A percentile compares a stretch with the other conserved stretches of the same genome.
phyloP scores from a whole-genome alignment of 176 grass and related monocot genomes.

The Oryza punctata region DNA sequence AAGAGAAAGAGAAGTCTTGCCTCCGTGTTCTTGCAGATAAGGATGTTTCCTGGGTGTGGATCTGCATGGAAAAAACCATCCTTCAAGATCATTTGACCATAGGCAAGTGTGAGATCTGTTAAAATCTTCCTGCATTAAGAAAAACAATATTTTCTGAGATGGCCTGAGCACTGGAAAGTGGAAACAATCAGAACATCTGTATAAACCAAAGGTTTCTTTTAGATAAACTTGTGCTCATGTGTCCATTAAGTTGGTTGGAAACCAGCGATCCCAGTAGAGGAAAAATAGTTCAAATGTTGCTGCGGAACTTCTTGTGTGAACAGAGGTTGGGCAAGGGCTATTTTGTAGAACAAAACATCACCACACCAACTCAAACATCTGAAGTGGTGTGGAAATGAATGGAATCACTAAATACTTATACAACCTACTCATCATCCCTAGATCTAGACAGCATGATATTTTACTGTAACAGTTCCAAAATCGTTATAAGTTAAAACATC shows the following conservation, averaged over 20 bases:
- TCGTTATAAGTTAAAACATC: not conserved
- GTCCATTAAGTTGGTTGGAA: not conserved
- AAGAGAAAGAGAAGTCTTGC: slow-evolving; percentile 46
- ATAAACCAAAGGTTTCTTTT: not conserved
- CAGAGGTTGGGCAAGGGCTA: not conserved
- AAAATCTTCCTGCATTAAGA: slow-evolving; percentile 91
- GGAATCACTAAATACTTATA: slow-evolving; percentile 1
- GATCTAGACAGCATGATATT: not conserved
- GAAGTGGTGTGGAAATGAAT: not conserved
- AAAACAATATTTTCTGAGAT: slow-evolving; percentile 24
- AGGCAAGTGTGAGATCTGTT: slow-evolving; percentile 88
- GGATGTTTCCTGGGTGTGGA: slow-evolving; percentile 99
- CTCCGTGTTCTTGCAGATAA: slow-evolving; percentile 87
- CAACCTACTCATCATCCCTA: not conserved
- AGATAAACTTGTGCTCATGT: not conserved
- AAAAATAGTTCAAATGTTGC: not conserved
- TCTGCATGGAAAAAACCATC: slow-evolving; percentile 98
- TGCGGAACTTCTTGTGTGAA: not conserved
- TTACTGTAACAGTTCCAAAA: slow-evolving; percentile 22
- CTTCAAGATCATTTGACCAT: slow-evolving; percentile 99
- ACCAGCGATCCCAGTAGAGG: not conserved
- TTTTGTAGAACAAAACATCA: not conserved
- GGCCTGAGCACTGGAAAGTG: not conserved
- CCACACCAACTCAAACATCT: not conserved
- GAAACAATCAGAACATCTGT: not conserved